Evolutionary conservation across 768 basidiomycete species (phyloP).

Genomic region (Russula vinacea): DNA sequence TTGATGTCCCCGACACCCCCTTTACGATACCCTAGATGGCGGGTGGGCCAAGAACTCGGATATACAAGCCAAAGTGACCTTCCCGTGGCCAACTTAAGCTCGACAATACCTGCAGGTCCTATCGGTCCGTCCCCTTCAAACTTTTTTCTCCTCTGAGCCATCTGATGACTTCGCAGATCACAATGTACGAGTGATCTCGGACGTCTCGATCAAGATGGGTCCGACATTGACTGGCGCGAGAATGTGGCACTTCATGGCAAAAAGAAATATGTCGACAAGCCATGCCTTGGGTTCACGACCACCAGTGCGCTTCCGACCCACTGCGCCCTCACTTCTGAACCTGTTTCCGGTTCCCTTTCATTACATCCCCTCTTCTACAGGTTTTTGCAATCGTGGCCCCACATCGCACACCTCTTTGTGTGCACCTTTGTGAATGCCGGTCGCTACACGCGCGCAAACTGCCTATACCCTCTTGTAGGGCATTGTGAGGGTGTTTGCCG

Average conservation of each 20-base stretch:
- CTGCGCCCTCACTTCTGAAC: slow-evolving; percentile 18
- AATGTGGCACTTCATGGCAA: too few species aligned
- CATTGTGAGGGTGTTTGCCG: slow-evolving; percentile 80
- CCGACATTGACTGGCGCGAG: too few species aligned
- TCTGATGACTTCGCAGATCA: slow-evolving; percentile 11
- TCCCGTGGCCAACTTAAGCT: slow-evolving; percentile 44
- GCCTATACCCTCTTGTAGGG: slow-evolving; percentile 86
- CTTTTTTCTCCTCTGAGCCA: background rate
- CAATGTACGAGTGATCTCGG: too few species aligned
- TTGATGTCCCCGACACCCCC: too few species aligned
- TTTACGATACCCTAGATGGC: too few species aligned
- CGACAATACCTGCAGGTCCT: slow-evolving; percentile 58
- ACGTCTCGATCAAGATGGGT: too few species aligned
- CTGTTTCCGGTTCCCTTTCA: slow-evolving; percentile 34
- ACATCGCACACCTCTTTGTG: slow-evolving; percentile 95
- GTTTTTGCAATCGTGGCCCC: slow-evolving; percentile 84
- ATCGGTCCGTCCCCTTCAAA: slow-evolving; percentile 51
- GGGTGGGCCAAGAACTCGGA: slow-evolving; percentile 54
- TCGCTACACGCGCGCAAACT: slow-evolving; percentile 78
- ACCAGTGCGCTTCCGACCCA: slow-evolving; percentile 66
- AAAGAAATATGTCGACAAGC: slow-evolving; percentile 71
- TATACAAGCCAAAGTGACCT: slow-evolving; percentile 60
- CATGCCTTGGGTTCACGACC: slow-evolving; percentile 89
- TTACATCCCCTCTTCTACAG: slow-evolving; percentile 46
- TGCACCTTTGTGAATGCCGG: slow-evolving; percentile 91